Evolutionary conservation across 139 green algal species (phyloP), one percentile per base, ranked within the genome.

Genomic region (Chlorella sp.): DNA sequence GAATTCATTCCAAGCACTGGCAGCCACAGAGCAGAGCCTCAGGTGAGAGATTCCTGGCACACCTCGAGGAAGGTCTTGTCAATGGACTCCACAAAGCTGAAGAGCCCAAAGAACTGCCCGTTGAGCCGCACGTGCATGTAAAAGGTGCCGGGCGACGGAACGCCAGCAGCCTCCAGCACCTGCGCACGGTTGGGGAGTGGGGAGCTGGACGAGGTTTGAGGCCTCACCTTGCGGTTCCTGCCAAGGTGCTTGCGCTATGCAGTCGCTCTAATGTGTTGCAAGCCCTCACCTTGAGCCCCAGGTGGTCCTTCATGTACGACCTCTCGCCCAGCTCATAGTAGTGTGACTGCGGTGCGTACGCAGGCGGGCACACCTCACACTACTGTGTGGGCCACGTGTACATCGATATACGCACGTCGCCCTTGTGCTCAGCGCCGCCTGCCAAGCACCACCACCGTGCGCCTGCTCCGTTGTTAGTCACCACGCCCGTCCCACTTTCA

Each of bases 61-160:
- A 85, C 78, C 74, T 87, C 49, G 0, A 94, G 75, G 33, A 89
- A 89, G 3, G 72, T 68, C 17, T 81, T 35, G 49, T 90, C 79
- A 0, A 90, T 74, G 6, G 84, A 67, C 71, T 95, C 91, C 33
- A 90, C 73, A 30, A 93, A 82, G 0, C 55, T 74, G 73, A 86
- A 94, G 2, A 93, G 82, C 1, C 89, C 92, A 64, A 83, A 92
- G 74, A 91, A 96, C 14, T 80, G 27, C 27, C 86, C 87, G 64
- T 97, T 96, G 2, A 86, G 59, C 14, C 77, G 78, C 31, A 96
- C 71, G 27, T 87, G 68, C 10, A 94, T 31, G 67, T 95, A 74
- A 65, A 86, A 91, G 4, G 84, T 80, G 5, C 78, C 20, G 0
- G 82, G 79, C 2, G 78, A 78, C 0, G 81, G 59, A 20, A 92